A percentile compares a stretch with the other conserved stretches of the same genome.
These are phyloP conservation scores for Tolypocladium tropicale DNA, from an alignment of 2,329 filamentous ascomycete species.

Conservation along the genomic window DNA sequence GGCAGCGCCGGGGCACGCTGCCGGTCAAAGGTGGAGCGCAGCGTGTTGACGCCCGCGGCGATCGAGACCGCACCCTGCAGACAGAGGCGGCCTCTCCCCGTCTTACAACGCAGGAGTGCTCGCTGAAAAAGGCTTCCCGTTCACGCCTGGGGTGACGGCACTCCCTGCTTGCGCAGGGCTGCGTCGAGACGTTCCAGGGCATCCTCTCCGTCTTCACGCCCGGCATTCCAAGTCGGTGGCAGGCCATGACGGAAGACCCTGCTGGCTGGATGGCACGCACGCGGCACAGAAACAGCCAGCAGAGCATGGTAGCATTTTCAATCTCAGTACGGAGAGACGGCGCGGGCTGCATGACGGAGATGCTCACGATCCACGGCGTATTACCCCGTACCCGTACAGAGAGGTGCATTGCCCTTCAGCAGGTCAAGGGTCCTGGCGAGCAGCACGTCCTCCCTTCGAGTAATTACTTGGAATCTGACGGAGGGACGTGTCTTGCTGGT, in stretches of 20 bases:
- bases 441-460: neutral
- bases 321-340: neutral
- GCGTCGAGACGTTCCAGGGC: neutral
- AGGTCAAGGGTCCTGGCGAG: constrained; percentile 7
- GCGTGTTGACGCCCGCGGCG: neutral
- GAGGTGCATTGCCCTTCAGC: constrained; percentile 7
- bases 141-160: too few species aligned
- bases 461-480: too few species aligned
- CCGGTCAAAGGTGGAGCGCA: neutral
- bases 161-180: neutral
- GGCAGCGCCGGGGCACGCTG: neutral
- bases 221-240: neutral
- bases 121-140: too few species aligned
- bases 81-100: neutral
- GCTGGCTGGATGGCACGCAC: neutral
- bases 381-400: neutral
- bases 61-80: neutral
- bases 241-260: neutral
- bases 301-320: neutral
- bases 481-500: neutral
- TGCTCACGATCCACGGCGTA: neutral
- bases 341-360: neutral
- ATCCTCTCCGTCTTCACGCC: neutral
- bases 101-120: neutral
- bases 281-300: neutral